These are phyloP conservation scores for Cucurbita moschata DNA, from an alignment of 306 rosid genomes.

Conservation along the genomic window DNA sequence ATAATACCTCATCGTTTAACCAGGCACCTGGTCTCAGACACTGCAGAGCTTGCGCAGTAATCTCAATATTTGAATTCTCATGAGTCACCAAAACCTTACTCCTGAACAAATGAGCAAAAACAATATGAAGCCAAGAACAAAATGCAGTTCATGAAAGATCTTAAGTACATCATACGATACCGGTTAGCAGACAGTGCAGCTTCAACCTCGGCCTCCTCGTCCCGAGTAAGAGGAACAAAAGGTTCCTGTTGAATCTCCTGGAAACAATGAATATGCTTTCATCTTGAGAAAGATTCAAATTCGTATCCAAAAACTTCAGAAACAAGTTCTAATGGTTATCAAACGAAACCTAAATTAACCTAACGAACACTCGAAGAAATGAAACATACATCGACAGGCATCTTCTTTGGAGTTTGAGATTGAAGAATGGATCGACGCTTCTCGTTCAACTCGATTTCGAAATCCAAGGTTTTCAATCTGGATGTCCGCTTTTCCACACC, in stretches of 20 bases:
- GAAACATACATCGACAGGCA: slow-evolving; percentile 30
- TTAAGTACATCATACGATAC: slow-evolving; percentile 28
- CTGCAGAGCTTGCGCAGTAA: slow-evolving; percentile 49
- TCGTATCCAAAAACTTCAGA: background rate
- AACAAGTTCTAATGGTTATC: background rate
- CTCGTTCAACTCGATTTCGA: slow-evolving; percentile 42
- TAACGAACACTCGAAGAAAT: background rate
- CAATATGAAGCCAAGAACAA: slow-evolving; percentile 9
- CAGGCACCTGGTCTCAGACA: slow-evolving; percentile 69
- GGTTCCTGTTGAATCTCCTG: slow-evolving; percentile 50
- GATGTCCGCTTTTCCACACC: slow-evolving; percentile 12
- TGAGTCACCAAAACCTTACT: slow-evolving; percentile 56
- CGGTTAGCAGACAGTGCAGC: slow-evolving; percentile 37
- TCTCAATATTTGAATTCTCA: slow-evolving; percentile 56
- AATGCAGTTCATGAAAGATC: slow-evolving; percentile 4
- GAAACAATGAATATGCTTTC: slow-evolving; percentile 3
- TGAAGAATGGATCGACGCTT: slow-evolving; percentile 17
- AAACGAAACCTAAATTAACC: background rate
- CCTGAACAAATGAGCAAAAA: slow-evolving; percentile 28
- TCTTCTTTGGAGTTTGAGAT: slow-evolving; percentile 37
- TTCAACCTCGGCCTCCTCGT: slow-evolving; percentile 39
- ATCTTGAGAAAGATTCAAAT: too few relatives aligned
- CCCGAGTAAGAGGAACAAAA: slow-evolving; percentile 44
- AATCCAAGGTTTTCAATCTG: slow-evolving; percentile 20
- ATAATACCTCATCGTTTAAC: slow-evolving; percentile 83